Evolutionary conservation across 2,329 filamentous ascomycete species (phyloP).

Genomic region (Curvularia hawaiiensis): DNA sequence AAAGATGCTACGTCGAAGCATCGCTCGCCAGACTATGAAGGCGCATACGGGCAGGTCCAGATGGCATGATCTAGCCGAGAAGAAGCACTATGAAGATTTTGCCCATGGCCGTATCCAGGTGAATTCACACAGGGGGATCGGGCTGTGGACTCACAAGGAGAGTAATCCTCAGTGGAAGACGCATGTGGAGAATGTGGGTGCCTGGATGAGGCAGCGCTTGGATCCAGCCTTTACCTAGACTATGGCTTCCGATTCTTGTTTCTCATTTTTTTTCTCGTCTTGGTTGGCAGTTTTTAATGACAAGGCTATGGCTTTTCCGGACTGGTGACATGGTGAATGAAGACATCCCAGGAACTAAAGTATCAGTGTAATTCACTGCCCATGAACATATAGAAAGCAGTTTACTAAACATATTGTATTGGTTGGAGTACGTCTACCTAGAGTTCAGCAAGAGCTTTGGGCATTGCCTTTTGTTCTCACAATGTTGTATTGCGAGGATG

Average conservation of each 20-base stretch:
- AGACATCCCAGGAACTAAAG: background rate
- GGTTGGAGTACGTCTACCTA: too few relatives aligned
- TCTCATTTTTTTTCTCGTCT: background rate
- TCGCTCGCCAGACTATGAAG: constrained; percentile 42
- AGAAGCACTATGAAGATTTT: constrained; percentile 34
- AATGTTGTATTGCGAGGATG: background rate
- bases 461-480: too few relatives aligned
- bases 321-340: background rate
- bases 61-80: constrained; percentile 35
- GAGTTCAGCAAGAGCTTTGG: too few relatives aligned
- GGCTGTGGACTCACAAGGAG: constrained; percentile 33
- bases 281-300: background rate
- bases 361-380: background rate
- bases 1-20: constrained; percentile 47
- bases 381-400: background rate
- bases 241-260: background rate
- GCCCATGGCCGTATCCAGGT: constrained; percentile 30
- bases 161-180: constrained; percentile 11
- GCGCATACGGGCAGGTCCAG: constrained; percentile 27
- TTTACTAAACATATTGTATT: background rate
- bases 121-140: constrained; percentile 21
- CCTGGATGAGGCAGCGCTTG: constrained; percentile 37
- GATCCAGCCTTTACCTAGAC: constrained; percentile 6
- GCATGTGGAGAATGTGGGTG: constrained; percentile 27
- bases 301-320: background rate